Evolutionary conservation across 768 basidiomycete species (phyloP).

Genomic region (Pleurotus tuoliensis): DNA sequence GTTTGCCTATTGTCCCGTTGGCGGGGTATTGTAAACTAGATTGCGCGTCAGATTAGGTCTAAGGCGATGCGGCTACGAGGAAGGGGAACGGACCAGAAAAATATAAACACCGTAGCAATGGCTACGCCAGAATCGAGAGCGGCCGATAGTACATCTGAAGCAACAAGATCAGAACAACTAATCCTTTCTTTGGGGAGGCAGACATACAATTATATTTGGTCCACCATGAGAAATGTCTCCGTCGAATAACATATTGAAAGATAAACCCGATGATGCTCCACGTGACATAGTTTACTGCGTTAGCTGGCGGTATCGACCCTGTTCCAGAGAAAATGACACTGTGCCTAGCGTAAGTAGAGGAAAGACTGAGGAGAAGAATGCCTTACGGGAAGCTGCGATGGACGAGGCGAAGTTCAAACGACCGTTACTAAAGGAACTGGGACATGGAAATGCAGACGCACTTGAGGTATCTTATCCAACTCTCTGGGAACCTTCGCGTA

Average conservation of each 20-base stretch:
- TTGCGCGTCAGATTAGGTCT: too few relatives aligned
- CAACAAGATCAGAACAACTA: not conserved
- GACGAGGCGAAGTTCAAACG: not conserved
- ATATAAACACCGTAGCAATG: slow-evolving; percentile 34
- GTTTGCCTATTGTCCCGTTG: slow-evolving; percentile 6
- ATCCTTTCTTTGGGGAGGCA: not conserved
- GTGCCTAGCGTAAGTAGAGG: not conserved
- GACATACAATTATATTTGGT: slow-evolving; percentile 55
- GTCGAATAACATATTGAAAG: slow-evolving; percentile 59
- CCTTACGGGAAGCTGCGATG: slow-evolving; percentile 32
- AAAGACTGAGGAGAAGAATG: not conserved
- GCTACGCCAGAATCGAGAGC: slow-evolving; percentile 56
- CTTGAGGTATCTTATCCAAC: slow-evolving; percentile 61
- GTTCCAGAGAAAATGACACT: slow-evolving; percentile 56
- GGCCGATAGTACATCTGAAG: slow-evolving; percentile 50
- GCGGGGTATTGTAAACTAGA: slow-evolving; percentile 10
- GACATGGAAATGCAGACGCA: slow-evolving; percentile 24
- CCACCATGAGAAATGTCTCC: slow-evolving; percentile 66
- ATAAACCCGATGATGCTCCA: slow-evolving; percentile 65
- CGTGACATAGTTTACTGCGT: slow-evolving; percentile 63
- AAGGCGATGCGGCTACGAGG: not conserved
- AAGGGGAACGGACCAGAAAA: slow-evolving; percentile 7
- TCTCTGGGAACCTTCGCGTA: slow-evolving; percentile 59
- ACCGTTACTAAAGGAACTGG: not conserved
- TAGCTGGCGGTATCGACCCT: slow-evolving; percentile 61